Evolutionary conservation across 495 filamentous ascomycete species (phyloP).

Genomic region (Penicillium samsonianum): DNA sequence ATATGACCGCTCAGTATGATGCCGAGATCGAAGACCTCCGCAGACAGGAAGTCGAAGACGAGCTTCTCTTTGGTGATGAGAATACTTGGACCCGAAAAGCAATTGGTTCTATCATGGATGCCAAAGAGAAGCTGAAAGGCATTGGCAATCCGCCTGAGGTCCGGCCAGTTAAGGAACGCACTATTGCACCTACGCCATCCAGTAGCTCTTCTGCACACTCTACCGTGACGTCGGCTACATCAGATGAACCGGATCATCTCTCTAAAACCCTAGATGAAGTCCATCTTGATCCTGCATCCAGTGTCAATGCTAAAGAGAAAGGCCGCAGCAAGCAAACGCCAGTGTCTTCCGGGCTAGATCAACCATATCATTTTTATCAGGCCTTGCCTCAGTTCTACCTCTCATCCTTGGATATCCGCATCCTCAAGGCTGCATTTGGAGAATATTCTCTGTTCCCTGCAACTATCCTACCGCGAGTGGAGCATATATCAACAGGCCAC

Average conservation of each 20-base stretch:
- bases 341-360: constrained; percentile 33
- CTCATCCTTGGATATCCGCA: constrained; percentile 91
- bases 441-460: constrained; percentile 82
- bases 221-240: constrained; percentile 16
- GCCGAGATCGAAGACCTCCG: constrained; percentile 73
- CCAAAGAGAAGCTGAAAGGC: constrained; percentile 69
- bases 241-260: constrained; percentile 29
- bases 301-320: constrained; percentile 28
- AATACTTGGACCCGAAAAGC: constrained; percentile 89
- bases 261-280: constrained; percentile 33
- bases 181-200: constrained; percentile 45
- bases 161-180: constrained; percentile 45
- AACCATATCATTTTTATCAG: constrained; percentile 82
- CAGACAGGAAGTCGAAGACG: constrained; percentile 80
- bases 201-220: constrained; percentile 34
- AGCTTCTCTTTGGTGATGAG: constrained; percentile 90
- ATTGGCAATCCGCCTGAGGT: constrained; percentile 69
- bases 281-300: constrained; percentile 21
- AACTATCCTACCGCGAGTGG: constrained; percentile 85
- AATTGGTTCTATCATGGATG: constrained; percentile 64
- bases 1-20: constrained; percentile 79
- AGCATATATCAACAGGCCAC: constrained; percentile 88
- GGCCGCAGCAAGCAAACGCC: constrained; percentile 32
- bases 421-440: constrained; percentile 87
- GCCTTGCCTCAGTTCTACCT: constrained; percentile 89